Evolutionary conservation across 306 rosid genomes (phyloP).

Genomic region (Pterocarpus santalinus): DNA sequence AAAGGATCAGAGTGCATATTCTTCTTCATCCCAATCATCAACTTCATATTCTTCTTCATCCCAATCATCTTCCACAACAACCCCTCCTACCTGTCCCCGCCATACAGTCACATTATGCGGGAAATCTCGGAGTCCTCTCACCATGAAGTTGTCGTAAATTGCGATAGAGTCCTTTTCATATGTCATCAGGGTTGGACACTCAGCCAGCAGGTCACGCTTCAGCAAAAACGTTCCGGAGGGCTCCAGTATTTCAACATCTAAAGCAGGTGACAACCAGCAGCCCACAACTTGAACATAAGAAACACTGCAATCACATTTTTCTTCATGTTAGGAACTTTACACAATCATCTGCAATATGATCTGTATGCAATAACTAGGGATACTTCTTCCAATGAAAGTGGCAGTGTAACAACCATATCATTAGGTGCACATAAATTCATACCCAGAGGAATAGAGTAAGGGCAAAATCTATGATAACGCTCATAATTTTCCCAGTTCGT

Average conservation of each 20-base stretch:
- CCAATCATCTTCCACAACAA: conserved; percentile 48
- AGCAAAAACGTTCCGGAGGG: conserved; percentile 68
- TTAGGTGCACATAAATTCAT: background rate
- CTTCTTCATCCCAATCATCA: conserved; percentile 68
- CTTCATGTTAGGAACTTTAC: conserved; percentile 30
- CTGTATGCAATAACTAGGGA: background rate
- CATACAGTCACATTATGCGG: conserved; percentile 51
- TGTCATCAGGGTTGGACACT: conserved; percentile 29
- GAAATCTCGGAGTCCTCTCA: conserved; percentile 45
- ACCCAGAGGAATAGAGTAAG: background rate
- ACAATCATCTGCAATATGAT: conserved; percentile 25
- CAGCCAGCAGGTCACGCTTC: conserved; percentile 56
- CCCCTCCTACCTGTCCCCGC: conserved; percentile 46
- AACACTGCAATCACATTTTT: conserved; percentile 66
- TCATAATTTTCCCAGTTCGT: background rate
- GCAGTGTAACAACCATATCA: background rate
- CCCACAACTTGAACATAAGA: conserved; percentile 79
- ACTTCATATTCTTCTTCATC: conserved; percentile 62
- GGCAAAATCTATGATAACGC: background rate
- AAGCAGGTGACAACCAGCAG: conserved; percentile 65
- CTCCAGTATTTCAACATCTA: conserved; percentile 62
- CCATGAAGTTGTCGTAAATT: conserved; percentile 23
- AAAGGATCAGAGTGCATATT: conserved; percentile 50
- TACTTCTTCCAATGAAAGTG: background rate
- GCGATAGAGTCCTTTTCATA: conserved; percentile 48